A percentile compares a stretch with the other conserved stretches of the same genome.
Conservation (phyloP, 116 monocot genomes). For the Cymodocea nodosa region DNA sequence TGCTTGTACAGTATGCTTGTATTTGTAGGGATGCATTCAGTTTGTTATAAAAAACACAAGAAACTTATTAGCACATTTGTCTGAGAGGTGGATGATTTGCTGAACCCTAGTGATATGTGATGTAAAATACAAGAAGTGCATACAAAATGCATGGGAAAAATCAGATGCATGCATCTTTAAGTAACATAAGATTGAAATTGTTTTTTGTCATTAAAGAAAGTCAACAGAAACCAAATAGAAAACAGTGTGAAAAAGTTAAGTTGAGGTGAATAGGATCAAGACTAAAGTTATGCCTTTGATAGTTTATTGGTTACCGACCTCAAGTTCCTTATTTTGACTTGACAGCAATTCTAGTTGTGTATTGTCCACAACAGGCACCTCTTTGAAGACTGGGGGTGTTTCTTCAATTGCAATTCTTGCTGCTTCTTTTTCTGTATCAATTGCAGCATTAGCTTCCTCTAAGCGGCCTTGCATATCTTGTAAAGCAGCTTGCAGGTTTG, state of each 20-base stretch:
- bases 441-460: slow-evolving; percentile 55
- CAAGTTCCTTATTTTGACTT: slow-evolving; percentile 54
- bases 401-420: slow-evolving; percentile 77
- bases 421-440: slow-evolving; percentile 70
- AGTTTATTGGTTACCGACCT: slow-evolving; percentile 25
- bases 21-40: no score
- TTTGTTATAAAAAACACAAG: no score
- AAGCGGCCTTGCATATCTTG: slow-evolving; percentile 68
- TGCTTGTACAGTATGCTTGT: no score
- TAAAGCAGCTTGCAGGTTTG: slow-evolving; percentile 49
- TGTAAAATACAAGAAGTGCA: background rate
- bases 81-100: no score
- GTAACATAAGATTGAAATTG: background rate
- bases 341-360: slow-evolving; percentile 58
- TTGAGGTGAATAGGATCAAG: background rate
- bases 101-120: background rate
- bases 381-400: slow-evolving; percentile 83
- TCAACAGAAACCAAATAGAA: background rate
- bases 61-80: no score
- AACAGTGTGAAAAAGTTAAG: background rate
- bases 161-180: background rate
- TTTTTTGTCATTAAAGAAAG: background rate
- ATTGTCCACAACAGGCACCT: slow-evolving; percentile 80
- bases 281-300: background rate
- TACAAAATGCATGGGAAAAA: background rate